Evolutionary conservation across 495 filamentous ascomycete genomes (phyloP).

Genomic region (Geopyxis carbonaria): DNA sequence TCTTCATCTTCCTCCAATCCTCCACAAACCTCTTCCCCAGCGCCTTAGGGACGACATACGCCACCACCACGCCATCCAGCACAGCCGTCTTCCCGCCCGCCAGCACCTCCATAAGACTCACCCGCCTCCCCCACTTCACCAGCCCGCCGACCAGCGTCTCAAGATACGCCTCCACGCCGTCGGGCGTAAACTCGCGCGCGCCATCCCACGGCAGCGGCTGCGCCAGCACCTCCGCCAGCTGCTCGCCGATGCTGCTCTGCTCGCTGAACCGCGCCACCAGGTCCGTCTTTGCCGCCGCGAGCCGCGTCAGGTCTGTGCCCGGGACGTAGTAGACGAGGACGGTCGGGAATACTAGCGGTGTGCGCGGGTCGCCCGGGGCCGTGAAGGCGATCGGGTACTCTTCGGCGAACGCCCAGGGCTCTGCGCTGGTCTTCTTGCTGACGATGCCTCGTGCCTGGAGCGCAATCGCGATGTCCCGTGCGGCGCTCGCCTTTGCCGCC

Average conservation of each 20-base stretch:
- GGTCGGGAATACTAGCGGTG: slow-evolving; percentile 53
- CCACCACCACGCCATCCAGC: slow-evolving; percentile 64
- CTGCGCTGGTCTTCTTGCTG: slow-evolving; percentile 45
- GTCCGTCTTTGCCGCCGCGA: slow-evolving; percentile 44
- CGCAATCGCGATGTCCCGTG: slow-evolving; percentile 45
- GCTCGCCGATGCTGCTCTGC: slow-evolving; percentile 46
- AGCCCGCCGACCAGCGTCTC: slow-evolving; percentile 66
- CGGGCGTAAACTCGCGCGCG: slow-evolving; percentile 43
- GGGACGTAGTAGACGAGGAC: slow-evolving; percentile 65
- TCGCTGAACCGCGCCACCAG: slow-evolving; percentile 78
- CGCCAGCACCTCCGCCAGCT: slow-evolving; percentile 64
- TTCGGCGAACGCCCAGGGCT: too few relatives aligned
- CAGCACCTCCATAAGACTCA: slow-evolving; percentile 55
- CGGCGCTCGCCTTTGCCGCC: slow-evolving; percentile 35
- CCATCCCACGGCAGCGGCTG: slow-evolving; percentile 65
- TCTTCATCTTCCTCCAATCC: slow-evolving; percentile 48
- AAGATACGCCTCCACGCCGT: slow-evolving; percentile 71
- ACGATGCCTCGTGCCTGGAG: slow-evolving; percentile 57
- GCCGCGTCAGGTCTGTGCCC: slow-evolving; percentile 22
- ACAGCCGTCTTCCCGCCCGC: slow-evolving; percentile 65
- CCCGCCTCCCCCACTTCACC: slow-evolving; percentile 77
- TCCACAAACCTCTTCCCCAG: slow-evolving; percentile 56
- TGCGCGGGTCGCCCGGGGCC: slow-evolving; percentile 55
- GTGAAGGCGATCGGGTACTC: slow-evolving; percentile 63
- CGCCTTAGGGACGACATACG: slow-evolving; percentile 59